A percentile compares a stretch with the other conserved stretches of the same genome.
phyloP scores from a whole-genome alignment of 2,329 filamentous ascomycete genomes.

The Chlorencoelia australis region DNA sequence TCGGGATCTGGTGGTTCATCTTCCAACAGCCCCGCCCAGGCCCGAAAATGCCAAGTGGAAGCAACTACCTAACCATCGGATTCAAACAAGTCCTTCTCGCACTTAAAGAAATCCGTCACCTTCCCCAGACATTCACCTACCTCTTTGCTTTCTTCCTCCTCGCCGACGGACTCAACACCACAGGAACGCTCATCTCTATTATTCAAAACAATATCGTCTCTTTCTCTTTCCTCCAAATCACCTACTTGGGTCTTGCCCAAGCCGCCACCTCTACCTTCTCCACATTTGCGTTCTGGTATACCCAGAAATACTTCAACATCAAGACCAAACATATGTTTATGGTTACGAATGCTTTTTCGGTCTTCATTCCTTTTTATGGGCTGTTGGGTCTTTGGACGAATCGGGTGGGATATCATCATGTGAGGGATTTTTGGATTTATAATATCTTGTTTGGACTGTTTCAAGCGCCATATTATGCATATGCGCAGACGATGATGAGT shows the following conservation, averaged over 20 bases:
- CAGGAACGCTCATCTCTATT: slow-evolving; percentile 29
- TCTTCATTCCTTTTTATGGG: slow-evolving; percentile 33
- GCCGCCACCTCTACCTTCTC: slow-evolving; percentile 30
- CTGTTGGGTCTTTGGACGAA: slow-evolving; percentile 33
- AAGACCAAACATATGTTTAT: slow-evolving; percentile 34
- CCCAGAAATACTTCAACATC: slow-evolving; percentile 32
- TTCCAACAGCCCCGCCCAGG: slow-evolving; percentile 33
- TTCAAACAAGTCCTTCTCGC: slow-evolving; percentile 33
- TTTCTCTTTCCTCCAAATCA: slow-evolving; percentile 33
- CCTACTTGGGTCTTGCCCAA: slow-evolving; percentile 32
- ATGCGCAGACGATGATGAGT: slow-evolving; percentile 35
- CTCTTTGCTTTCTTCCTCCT: slow-evolving; percentile 33
- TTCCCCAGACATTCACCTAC: slow-evolving; percentile 33
- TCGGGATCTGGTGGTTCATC: slow-evolving; percentile 34
- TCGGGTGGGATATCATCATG: slow-evolving; percentile 31
- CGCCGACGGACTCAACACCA: slow-evolving; percentile 33
- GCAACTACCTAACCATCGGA: slow-evolving; percentile 31
- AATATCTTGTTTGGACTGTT: slow-evolving; percentile 34
- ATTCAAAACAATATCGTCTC: slow-evolving; percentile 32
- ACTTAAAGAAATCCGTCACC: slow-evolving; percentile 28
- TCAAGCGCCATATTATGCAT: slow-evolving; percentile 34
- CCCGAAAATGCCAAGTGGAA: slow-evolving; percentile 30
- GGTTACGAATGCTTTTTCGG: slow-evolving; percentile 32
- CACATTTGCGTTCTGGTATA: slow-evolving; percentile 34
- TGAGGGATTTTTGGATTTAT: slow-evolving; percentile 33